phyloP scores from a whole-genome alignment of 2,329 filamentous ascomycete genomes.

The Penicillium sp. region DNA sequence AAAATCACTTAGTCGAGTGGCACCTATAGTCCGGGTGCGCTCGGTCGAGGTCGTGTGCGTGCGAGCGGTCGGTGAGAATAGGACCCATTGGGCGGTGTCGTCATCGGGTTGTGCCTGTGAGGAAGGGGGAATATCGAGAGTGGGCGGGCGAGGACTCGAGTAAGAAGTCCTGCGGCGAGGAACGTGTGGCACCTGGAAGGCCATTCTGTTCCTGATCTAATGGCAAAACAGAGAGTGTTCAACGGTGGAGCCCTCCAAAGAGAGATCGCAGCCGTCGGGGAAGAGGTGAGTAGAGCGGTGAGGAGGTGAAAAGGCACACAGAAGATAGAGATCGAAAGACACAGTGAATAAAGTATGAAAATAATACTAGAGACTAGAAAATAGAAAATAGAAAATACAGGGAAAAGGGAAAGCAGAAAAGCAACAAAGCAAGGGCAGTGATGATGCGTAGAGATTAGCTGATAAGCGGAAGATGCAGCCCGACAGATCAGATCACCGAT shows the following conservation, averaged over 20 bases:
- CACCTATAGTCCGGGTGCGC: constrained; percentile 66
- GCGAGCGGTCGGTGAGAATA: constrained; percentile 80
- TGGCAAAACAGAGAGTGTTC: constrained; percentile 4
- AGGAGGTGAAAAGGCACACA: not conserved
- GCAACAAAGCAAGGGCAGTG: not conserved
- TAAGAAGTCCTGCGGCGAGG: constrained; percentile 38
- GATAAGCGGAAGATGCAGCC: constrained; percentile 5
- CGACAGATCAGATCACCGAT: constrained; percentile 11
- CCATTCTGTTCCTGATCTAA: constrained; percentile 29
- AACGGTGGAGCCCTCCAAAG: not conserved
- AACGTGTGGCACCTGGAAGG: constrained; percentile 40
- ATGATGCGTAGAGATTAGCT: constrained; percentile 6
- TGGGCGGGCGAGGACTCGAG: constrained; percentile 28
- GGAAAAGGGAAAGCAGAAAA: not conserved
- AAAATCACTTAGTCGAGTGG: constrained; percentile 76
- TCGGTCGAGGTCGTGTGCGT: constrained; percentile 67
- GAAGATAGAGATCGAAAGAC: not conserved
- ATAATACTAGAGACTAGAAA: too few species aligned
- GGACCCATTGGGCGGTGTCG: constrained; percentile 90
- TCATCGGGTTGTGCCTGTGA: constrained; percentile 52
- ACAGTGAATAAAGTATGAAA: too few species aligned
- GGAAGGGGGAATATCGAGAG: constrained; percentile 30
- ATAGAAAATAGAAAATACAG: not conserved
- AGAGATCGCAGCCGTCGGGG: not conserved
- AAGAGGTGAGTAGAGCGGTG: not conserved